phyloP scores from a whole-genome alignment of 495 filamentous ascomycete species.

The Aspergillus ostianus region DNA sequence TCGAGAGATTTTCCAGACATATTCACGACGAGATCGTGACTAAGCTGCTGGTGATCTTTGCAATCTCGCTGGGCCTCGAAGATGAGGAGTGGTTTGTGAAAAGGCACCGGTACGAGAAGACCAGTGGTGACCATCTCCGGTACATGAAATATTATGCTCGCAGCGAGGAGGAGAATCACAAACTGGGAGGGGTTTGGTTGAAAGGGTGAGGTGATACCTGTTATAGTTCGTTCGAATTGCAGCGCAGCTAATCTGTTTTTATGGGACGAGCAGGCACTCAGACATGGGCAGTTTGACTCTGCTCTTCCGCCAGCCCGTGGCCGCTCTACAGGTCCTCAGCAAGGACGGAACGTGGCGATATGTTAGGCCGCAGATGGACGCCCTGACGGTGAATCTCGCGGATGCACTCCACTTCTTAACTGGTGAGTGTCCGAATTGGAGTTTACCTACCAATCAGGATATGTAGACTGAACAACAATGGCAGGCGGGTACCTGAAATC shows the following conservation, averaged over 20 bases:
- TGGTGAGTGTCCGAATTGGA: background rate
- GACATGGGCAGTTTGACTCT: conserved; percentile 54
- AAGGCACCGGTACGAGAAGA: conserved; percentile 48
- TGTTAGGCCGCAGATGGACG: conserved; percentile 22
- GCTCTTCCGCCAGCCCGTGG: conserved; percentile 56
- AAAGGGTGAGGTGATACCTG: no score
- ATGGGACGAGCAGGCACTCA: conserved; percentile 39
- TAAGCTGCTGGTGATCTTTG: conserved; percentile 49
- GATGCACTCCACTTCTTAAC: conserved; percentile 39
- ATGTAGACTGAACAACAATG: background rate
- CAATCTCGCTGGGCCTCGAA: conserved; percentile 51
- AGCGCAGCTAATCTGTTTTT: no score
- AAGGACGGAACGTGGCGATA: conserved; percentile 24
- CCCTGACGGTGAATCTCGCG: conserved; percentile 46
- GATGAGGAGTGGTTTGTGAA: conserved; percentile 47
- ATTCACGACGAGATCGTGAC: conserved; percentile 47
- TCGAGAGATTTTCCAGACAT: conserved; percentile 47
- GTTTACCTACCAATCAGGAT: no score
- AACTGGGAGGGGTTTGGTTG: no score
- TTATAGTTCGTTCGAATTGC: no score
- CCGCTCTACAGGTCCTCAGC: conserved; percentile 48
- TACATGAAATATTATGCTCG: conserved; percentile 56
- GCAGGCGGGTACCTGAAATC: conserved; percentile 45
- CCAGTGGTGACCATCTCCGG: conserved; percentile 47
- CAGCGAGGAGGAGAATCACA: conserved; percentile 38